Percentiles rank a stretch among this genome's conserved stretches.
Evolutionary conservation across 768 basidiomycete genomes (phyloP).

Genomic region (Rhodosporidiobolus sp.): DNA sequence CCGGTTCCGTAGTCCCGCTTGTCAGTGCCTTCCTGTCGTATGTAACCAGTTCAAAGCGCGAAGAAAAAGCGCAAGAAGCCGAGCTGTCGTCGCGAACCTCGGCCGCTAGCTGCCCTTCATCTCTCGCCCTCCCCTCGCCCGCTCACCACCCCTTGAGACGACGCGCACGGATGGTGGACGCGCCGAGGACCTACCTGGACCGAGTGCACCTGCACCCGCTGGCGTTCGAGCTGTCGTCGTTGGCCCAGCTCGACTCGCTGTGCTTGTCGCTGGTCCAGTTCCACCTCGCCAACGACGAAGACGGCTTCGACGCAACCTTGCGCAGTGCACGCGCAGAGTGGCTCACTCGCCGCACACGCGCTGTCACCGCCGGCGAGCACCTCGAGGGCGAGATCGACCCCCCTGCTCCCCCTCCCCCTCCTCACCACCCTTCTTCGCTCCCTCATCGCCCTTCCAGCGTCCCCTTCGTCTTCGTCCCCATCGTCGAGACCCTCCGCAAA

Average conservation of each 20-base stretch:
- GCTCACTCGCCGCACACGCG: not conserved
- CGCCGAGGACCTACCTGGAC: not conserved
- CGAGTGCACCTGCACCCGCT: constrained; percentile 6
- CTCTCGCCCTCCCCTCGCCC: no score
- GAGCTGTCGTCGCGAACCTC: no score
- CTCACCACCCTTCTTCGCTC: not conserved
- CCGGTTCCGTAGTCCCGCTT: no score
- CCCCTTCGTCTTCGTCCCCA: not conserved
- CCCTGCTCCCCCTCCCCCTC: not conserved
- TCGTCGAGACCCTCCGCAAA: not conserved
- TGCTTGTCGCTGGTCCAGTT: not conserved
- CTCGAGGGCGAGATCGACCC: not conserved
- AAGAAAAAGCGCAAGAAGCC: no score
- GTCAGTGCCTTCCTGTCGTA: no score
- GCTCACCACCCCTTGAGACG: no score
- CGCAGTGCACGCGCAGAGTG: not conserved
- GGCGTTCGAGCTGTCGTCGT: not conserved
- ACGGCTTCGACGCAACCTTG: not conserved
- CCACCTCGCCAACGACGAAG: constrained; percentile 23
- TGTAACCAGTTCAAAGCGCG: no score
- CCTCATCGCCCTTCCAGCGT: not conserved
- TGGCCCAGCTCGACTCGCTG: not conserved
- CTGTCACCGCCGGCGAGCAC: not conserved
- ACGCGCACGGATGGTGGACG: no score
- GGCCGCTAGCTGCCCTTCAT: no score